A percentile compares a stretch with the other conserved stretches of the same genome.
phyloP scores from a whole-genome alignment of 2,329 filamentous ascomycete genomes.

The Trichoderma koningii region DNA sequence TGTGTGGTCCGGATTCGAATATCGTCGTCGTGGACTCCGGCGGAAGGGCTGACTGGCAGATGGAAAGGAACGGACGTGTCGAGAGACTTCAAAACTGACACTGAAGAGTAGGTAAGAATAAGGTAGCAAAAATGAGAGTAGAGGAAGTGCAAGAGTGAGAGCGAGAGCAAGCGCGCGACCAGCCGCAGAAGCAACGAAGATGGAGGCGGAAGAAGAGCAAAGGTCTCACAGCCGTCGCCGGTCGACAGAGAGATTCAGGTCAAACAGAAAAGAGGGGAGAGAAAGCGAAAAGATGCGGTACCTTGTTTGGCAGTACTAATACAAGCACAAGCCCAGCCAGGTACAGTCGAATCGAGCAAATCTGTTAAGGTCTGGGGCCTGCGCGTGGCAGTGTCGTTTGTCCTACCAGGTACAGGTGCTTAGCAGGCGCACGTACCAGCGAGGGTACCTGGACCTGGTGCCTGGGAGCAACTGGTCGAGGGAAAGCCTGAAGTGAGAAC shows the following conservation, averaged over 20 bases:
- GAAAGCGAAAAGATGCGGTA: background rate
- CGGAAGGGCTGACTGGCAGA: background rate
- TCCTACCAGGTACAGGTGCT: background rate
- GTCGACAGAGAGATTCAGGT: slow-evolving; percentile 20
- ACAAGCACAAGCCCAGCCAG: background rate
- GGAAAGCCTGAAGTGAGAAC: background rate
- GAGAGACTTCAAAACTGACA: slow-evolving; percentile 6
- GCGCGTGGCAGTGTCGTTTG: too few relatives aligned
- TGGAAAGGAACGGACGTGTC: slow-evolving; percentile 28
- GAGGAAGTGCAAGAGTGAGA: slow-evolving; percentile 5
- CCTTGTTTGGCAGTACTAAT: background rate
- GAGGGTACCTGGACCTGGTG: background rate
- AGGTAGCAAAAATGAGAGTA: background rate
- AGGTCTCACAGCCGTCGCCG: slow-evolving; percentile 17
- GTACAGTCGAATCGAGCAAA: background rate
- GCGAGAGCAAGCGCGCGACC: slow-evolving; percentile 20
- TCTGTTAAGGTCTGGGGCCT: too few relatives aligned
- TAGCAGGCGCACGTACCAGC: slow-evolving; percentile 3
- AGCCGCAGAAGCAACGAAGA: slow-evolving; percentile 17
- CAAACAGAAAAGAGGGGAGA: slow-evolving; percentile 15
- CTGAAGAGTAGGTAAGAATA: slow-evolving; percentile 13
- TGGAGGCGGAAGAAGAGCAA: slow-evolving; percentile 7
- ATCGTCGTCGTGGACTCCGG: slow-evolving; percentile 3
- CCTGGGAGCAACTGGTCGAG: slow-evolving; percentile 1
- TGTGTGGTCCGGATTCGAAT: background rate